Percentiles rank a stretch among this genome's conserved stretches.
Evolutionary conservation across 129 eudicot genomes (phyloP).

Genomic region (Sambucus nigra): DNA sequence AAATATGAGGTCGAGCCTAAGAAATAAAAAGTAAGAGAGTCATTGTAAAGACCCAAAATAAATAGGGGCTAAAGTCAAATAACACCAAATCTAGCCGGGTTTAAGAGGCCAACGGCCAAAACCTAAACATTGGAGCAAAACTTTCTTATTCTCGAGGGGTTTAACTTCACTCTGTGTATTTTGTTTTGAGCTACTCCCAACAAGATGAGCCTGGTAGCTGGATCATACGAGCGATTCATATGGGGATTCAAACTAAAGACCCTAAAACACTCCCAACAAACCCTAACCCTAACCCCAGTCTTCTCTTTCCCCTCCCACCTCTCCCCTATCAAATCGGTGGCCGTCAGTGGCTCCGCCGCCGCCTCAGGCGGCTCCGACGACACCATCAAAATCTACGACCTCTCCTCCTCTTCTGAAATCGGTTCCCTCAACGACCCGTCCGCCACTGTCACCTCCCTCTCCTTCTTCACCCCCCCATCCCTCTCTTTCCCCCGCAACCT

Average conservation of each 20-base stretch:
- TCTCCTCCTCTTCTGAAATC: constrained; percentile 60
- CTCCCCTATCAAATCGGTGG: constrained; percentile 75
- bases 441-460: constrained; percentile 57
- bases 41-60: too few relatives aligned
- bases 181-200: too few relatives aligned
- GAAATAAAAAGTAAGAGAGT: too few relatives aligned
- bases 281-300: constrained; percentile 58
- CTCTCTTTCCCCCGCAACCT: constrained; percentile 62
- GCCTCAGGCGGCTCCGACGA: constrained; percentile 89
- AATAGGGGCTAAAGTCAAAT: too few relatives aligned
- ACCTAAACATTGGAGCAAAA: too few relatives aligned
- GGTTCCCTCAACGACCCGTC: constrained; percentile 66
- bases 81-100: too few relatives aligned
- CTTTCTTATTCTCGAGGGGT: too few relatives aligned
- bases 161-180: too few relatives aligned
- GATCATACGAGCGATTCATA: constrained; percentile 89
- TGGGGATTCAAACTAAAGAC: constrained; percentile 86
- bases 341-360: constrained; percentile 79
- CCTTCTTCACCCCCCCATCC: constrained; percentile 44
- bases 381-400: constrained; percentile 87
- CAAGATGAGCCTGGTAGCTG: constrained; percentile 69
- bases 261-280: constrained; percentile 35
- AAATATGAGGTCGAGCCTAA: too few relatives aligned
- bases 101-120: too few relatives aligned
- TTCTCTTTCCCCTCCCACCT: constrained; percentile 90